A percentile compares a stretch with the other conserved stretches of the same genome.
Evolutionary conservation across 805 yeast species (phyloP).

Genomic region (Teunomyces aglyptinius): DNA sequence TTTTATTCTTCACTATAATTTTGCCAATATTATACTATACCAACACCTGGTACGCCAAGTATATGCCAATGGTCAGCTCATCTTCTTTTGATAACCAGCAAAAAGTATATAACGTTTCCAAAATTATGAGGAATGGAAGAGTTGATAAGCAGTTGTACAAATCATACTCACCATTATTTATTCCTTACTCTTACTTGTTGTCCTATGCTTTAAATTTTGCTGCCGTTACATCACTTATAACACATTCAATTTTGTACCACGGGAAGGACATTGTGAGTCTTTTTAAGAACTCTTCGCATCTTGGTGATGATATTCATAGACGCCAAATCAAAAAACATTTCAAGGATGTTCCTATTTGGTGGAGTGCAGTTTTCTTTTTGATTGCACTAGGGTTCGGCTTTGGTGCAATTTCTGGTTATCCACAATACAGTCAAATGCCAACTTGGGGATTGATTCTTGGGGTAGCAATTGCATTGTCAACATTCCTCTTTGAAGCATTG

Average conservation of each 20-base stretch:
- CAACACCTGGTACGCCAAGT: slow-evolving; percentile 21
- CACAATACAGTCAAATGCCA: slow-evolving; percentile 16
- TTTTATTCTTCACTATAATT: slow-evolving; percentile 14
- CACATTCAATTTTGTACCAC: slow-evolving; percentile 17
- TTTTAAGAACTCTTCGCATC: slow-evolving; percentile 14
- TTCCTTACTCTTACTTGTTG: slow-evolving; percentile 17
- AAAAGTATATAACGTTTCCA: slow-evolving; percentile 16
- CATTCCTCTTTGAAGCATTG: slow-evolving; percentile 17
- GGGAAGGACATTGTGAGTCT: slow-evolving; percentile 17
- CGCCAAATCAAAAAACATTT: slow-evolving; percentile 18
- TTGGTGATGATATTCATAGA: slow-evolving; percentile 20
- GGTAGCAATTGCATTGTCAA: slow-evolving; percentile 12
- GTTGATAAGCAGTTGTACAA: slow-evolving; percentile 16
- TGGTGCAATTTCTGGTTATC: slow-evolving; percentile 15
- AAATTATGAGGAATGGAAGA: slow-evolving; percentile 14
- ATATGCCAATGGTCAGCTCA: slow-evolving; percentile 20
- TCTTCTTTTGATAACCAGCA: slow-evolving; percentile 19
- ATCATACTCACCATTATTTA: slow-evolving; percentile 18
- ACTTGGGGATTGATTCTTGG: slow-evolving; percentile 18
- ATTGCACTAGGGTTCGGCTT: slow-evolving; percentile 16
- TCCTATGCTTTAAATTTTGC: slow-evolving; percentile 22
- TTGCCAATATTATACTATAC: slow-evolving; percentile 18
- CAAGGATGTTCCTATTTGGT: slow-evolving; percentile 21
- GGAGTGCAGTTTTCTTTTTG: slow-evolving; percentile 24
- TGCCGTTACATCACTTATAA: slow-evolving; percentile 17